phyloP scores from a whole-genome alignment of 164 flowering plant genomes.

The Chimonanthus praecox region DNA sequence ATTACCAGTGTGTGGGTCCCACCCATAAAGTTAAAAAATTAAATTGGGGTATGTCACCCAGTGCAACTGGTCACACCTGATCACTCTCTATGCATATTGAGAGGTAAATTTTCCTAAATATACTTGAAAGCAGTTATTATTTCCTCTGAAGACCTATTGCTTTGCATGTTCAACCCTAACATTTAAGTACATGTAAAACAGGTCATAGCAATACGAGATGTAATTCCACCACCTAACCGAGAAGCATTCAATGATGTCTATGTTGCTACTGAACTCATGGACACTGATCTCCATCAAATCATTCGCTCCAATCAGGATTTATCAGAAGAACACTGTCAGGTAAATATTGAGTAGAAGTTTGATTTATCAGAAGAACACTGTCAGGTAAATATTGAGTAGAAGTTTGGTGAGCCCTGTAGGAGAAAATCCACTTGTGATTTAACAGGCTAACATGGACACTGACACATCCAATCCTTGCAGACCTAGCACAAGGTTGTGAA shows the following conservation, averaged over 20 bases:
- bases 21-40: too few relatives aligned
- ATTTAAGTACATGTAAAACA: slow-evolving; percentile 18
- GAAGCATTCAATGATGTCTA: slow-evolving; percentile 86
- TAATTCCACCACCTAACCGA: slow-evolving; percentile 77
- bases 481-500: not conserved
- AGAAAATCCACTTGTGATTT: not conserved
- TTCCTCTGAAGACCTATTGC: too few relatives aligned
- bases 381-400: slow-evolving; percentile 44
- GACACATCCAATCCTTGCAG: not conserved
- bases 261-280: slow-evolving; percentile 87
- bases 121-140: too few relatives aligned
- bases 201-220: slow-evolving; percentile 76
- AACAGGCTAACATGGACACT: not conserved
- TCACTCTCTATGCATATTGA: too few relatives aligned
- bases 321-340: slow-evolving; percentile 96
- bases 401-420: too few relatives aligned
- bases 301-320: slow-evolving; percentile 81
- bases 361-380: slow-evolving; percentile 84
- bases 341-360: slow-evolving; percentile 13
- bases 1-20: too few relatives aligned
- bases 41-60: too few relatives aligned
- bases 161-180: not conserved
- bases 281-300: slow-evolving; percentile 93
- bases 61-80: too few relatives aligned
- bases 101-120: too few relatives aligned